Evolutionary conservation across 1,284 basidiomycete genomes (phyloP).

Genomic region (Puccinia triticina): DNA sequence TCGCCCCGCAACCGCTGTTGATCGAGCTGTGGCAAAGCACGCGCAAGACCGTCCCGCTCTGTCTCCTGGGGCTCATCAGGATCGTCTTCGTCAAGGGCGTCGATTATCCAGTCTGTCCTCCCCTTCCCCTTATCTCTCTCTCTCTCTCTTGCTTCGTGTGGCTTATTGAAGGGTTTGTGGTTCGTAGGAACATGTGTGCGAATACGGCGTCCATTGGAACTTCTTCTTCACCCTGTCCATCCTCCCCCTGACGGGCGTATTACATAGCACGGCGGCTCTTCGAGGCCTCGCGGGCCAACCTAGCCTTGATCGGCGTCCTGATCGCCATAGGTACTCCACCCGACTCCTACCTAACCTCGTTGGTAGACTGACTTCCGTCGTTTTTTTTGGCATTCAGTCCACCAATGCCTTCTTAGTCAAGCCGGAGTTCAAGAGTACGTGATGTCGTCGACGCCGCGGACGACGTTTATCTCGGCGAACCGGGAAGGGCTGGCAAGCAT

Average conservation of each 20-base stretch:
- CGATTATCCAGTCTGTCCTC: constrained; percentile 78
- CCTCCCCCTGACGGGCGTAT: constrained; percentile 74
- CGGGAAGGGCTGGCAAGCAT: constrained; percentile 88
- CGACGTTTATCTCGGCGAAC: constrained; percentile 74
- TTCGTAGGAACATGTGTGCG: constrained; percentile 84
- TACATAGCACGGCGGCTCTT: constrained; percentile 73
- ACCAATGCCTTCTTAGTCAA: constrained; percentile 70
- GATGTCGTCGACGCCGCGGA: constrained; percentile 67
- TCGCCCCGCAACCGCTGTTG: constrained; percentile 36
- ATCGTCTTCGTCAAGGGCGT: constrained; percentile 86
- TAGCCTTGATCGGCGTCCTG: constrained; percentile 70
- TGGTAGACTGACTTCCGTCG: too few species aligned
- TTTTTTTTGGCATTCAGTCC: constrained; percentile 65
- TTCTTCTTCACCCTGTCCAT: constrained; percentile 92
- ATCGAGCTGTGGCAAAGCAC: constrained; percentile 58
- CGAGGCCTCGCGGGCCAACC: constrained; percentile 63
- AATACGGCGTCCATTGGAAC: constrained; percentile 98
- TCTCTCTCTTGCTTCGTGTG: background rate
- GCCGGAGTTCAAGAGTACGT: constrained; percentile 70
- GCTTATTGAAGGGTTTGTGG: background rate
- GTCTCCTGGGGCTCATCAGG: constrained; percentile 74
- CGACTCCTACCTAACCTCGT: too few species aligned
- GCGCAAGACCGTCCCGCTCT: constrained; percentile 71
- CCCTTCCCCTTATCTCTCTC: background rate
- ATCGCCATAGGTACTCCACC: constrained; percentile 68